Conservation (phyloP, 495 filamentous ascomycete genomes). For the Thermochaetoides thermophila region DNA sequence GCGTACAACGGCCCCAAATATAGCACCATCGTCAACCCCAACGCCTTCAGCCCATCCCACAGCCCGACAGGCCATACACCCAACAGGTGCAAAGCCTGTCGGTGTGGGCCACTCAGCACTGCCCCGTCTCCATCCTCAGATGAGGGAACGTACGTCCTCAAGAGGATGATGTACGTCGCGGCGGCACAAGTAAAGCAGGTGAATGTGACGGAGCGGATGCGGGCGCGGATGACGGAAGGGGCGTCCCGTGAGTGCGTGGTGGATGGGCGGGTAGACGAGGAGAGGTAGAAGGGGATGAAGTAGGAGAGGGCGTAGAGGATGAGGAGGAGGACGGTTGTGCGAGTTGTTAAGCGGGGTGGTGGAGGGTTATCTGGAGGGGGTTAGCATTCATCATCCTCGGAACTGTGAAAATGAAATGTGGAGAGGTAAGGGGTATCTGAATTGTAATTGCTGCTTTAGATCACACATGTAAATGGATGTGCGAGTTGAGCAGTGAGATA, state of each 20-base stretch:
- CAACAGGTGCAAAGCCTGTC: slow-evolving; percentile 45
- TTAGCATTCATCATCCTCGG: neutral
- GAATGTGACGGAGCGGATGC: slow-evolving; percentile 61
- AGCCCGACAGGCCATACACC: slow-evolving; percentile 63
- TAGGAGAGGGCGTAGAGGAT: slow-evolving; percentile 70
- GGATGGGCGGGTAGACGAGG: slow-evolving; percentile 61
- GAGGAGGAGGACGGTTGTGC: slow-evolving; percentile 24
- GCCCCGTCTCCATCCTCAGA: neutral
- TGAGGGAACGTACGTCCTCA: slow-evolving; percentile 8
- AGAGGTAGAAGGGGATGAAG: slow-evolving; percentile 84
- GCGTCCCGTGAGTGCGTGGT: slow-evolving; percentile 72
- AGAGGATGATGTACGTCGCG: slow-evolving; percentile 47
- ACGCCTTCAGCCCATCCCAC: slow-evolving; percentile 38
- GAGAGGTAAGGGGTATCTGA: too few species aligned
- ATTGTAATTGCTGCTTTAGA: too few species aligned
- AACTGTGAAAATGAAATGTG: too few species aligned
- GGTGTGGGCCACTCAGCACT: slow-evolving; percentile 18
- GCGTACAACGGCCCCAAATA: slow-evolving; percentile 80
- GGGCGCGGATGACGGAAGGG: slow-evolving; percentile 75
- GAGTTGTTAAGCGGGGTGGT: slow-evolving; percentile 14
- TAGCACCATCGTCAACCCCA: slow-evolving; percentile 60
- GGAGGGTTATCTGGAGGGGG: slow-evolving; percentile 5
- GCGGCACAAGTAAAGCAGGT: slow-evolving; percentile 49
- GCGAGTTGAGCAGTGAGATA: too few species aligned
- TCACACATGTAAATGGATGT: too few species aligned